These are phyloP conservation scores for Helotiales sp. DNA, from an alignment of 2,329 filamentous ascomycete genomes.

Conservation along the genomic window DNA sequence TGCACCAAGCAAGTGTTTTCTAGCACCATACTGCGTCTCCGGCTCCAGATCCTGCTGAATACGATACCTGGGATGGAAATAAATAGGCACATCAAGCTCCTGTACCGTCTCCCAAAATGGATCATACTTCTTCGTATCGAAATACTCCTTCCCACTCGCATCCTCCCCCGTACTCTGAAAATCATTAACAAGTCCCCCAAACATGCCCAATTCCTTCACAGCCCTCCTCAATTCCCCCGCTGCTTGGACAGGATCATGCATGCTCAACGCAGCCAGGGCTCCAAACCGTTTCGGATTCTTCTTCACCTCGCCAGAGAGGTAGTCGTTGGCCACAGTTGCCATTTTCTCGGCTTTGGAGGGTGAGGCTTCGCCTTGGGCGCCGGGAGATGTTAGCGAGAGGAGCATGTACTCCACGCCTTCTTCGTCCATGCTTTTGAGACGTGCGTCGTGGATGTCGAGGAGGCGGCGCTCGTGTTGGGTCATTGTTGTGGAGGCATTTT, in stretches of 20 bases:
- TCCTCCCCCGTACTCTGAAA: constrained; percentile 59
- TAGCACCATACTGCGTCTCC: constrained; percentile 62
- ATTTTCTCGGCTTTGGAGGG: constrained; percentile 49
- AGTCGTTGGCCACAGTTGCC: constrained; percentile 47
- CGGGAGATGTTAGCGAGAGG: constrained; percentile 54
- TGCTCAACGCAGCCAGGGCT: constrained; percentile 56
- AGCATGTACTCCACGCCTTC: constrained; percentile 57
- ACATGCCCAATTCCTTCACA: constrained; percentile 61
- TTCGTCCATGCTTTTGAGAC: constrained; percentile 51
- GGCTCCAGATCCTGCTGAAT: constrained; percentile 39
- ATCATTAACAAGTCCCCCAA: constrained; percentile 66
- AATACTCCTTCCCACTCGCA: constrained; percentile 67
- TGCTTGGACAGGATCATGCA: constrained; percentile 59
- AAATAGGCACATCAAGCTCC: constrained; percentile 67
- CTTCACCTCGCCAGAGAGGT: constrained; percentile 34
- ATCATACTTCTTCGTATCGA: constrained; percentile 65
- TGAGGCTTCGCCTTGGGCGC: constrained; percentile 53
- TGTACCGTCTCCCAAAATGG: constrained; percentile 63
- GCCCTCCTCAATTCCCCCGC: constrained; percentile 56
- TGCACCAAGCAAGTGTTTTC: constrained; percentile 64
- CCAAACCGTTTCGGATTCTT: constrained; percentile 47
- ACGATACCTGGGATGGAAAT: constrained; percentile 60
- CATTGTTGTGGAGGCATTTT: constrained; percentile 50
- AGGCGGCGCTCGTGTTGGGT: constrained; percentile 63
- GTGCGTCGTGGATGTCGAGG: constrained; percentile 50